Evolutionary conservation across 306 rosid genomes (phyloP), one percentile per base, ranked within the genome.

Genomic region (Luffa aegyptiaca): DNA sequence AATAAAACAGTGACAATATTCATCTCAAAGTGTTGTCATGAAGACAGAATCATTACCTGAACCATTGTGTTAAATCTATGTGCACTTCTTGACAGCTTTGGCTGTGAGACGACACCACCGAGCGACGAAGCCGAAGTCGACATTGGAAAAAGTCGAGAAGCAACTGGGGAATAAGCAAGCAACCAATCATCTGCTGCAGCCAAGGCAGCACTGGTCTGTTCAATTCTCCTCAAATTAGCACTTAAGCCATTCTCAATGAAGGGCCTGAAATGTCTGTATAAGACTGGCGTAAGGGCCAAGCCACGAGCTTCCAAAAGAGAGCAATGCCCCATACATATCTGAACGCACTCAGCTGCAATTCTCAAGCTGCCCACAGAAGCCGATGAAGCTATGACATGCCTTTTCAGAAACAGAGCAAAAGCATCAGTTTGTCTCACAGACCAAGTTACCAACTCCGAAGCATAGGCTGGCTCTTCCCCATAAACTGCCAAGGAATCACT

Each of bases 391-490:
- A 92, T 84, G 70, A 90, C 90, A 17, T 86, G 88, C 74, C 89
- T 88, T 84, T 91, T 95, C 36, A 91, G 85, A 57, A 88, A 88
- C 61, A 82, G 65, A 46, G 90, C 88, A 51, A 88, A 86, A 10
- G 57, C 58, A 35, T 88, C 87, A 1, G 93, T 86, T 80, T 92
- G 91, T 70, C 79, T 83, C 11, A 95, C 97, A 3, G 97, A 93
- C 98, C 98, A 95, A 49, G 93, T 92, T 36, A 95, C 98, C 36
- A 95, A 88, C 88, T 92, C 97, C 17, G 98, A 95, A 17, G 93
- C 81, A 62, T 91, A 91, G 10, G 97, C 92, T 37, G 97, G 91
- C 82, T 92, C 97, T 76, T 84, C 89, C 1, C 88, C 89, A 61
- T 91, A 95, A 79, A 88, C 86, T 16, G 90, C 79, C 69, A 92